Conservation (phyloP, 2,329 filamentous ascomycete genomes). For the Trichoderma afroharzianum region DNA sequence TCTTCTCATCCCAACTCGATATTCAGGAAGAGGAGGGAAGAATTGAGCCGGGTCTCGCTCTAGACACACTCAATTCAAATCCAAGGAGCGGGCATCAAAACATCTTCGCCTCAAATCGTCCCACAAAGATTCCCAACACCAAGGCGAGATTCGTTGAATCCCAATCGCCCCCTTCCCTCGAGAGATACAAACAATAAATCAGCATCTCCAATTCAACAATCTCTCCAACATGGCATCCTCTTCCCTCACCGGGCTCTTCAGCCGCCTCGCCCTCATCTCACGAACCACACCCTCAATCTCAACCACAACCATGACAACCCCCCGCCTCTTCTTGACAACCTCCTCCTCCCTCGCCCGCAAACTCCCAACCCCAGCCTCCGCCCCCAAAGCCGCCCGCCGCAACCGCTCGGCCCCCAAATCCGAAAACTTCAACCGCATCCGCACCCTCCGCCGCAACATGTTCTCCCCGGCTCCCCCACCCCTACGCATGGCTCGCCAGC, state of each 20-base stretch:
- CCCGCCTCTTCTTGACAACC: conserved; percentile 33
- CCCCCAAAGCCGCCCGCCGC: conserved; percentile 26
- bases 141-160: not conserved
- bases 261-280: conserved; percentile 22
- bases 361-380: conserved; percentile 25
- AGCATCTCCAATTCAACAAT: not conserved
- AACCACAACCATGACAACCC: conserved; percentile 11
- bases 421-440: conserved; percentile 42
- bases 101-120: not conserved
- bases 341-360: conserved; percentile 30
- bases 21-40: too few relatives aligned
- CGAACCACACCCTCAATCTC: conserved; percentile 4
- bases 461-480: conserved; percentile 58
- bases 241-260: conserved; percentile 31
- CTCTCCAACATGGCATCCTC: conserved; percentile 27
- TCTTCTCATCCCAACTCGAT: not conserved
- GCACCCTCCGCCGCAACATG: conserved; percentile 45
- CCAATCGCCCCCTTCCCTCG: not conserved
- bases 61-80: not conserved
- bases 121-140: not conserved
- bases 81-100: not conserved
- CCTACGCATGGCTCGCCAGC: conserved; percentile 82
- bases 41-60: not conserved
- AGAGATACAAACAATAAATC: not conserved
- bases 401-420: conserved; percentile 32